Conservation (phyloP, 257 asterid species). For the Solanum chaucha region DNA sequence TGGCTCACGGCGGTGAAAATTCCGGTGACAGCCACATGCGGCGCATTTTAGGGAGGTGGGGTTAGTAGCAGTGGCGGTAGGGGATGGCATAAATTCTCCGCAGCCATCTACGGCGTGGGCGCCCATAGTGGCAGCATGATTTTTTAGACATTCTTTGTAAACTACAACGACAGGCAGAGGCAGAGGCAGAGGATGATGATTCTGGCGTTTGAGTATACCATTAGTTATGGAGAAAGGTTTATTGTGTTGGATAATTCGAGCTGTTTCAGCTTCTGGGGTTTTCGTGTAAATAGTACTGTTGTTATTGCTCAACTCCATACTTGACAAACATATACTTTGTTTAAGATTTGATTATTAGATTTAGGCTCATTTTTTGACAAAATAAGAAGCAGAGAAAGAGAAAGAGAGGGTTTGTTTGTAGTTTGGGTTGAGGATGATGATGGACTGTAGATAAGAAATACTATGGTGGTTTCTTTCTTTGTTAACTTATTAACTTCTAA, state of each 20-base stretch:
- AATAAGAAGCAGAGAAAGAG: background rate
- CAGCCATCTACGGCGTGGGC: slow-evolving; percentile 97
- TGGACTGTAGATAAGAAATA: slow-evolving; percentile 35
- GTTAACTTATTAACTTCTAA: slow-evolving; percentile 46
- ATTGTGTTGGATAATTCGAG: slow-evolving; percentile 50
- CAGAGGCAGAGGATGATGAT: slow-evolving; percentile 11
- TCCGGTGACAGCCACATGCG: slow-evolving; percentile 97
- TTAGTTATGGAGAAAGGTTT: slow-evolving; percentile 44
- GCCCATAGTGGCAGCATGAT: slow-evolving; percentile 85
- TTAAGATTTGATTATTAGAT: slow-evolving; percentile 9
- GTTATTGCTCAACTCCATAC: slow-evolving; percentile 40
- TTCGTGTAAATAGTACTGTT: background rate
- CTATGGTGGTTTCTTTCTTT: slow-evolving; percentile 17
- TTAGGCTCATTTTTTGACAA: background rate
- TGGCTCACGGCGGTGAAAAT: slow-evolving; percentile 95
- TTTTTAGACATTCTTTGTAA: slow-evolving; percentile 85
- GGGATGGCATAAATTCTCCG: slow-evolving; percentile 93
- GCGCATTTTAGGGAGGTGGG: slow-evolving; percentile 95
- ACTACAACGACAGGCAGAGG: slow-evolving; percentile 45
- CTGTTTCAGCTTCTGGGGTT: slow-evolving; percentile 47
- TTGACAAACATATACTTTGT: slow-evolving; percentile 18
- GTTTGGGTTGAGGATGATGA: slow-evolving; percentile 12
- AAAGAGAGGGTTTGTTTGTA: background rate
- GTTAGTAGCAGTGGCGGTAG: slow-evolving; percentile 44
- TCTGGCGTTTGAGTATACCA: slow-evolving; percentile 76